These are phyloP conservation scores for Yamagishiella unicocca DNA, from an alignment of 139 green algal genomes.

Conservation along the genomic window DNA sequence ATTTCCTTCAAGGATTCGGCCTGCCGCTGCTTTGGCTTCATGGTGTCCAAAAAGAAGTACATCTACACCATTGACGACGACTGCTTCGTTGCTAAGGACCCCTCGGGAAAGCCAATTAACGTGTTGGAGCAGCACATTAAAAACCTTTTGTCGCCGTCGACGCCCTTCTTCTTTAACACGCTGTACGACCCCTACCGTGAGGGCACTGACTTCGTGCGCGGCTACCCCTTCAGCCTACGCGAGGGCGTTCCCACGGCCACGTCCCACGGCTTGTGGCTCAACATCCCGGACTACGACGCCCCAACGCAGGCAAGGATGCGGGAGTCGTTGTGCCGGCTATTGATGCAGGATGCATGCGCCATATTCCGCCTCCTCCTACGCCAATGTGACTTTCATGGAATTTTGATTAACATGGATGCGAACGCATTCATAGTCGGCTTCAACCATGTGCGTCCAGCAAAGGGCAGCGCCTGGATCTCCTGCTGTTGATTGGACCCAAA, in stretches of 20 bases:
- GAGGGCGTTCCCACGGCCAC: slow-evolving; percentile 93
- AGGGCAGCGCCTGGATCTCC: too few species aligned
- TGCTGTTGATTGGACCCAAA: too few species aligned
- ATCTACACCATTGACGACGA: slow-evolving; percentile 98
- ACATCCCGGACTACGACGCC: slow-evolving; percentile 98
- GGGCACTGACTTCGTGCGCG: slow-evolving; percentile 75
- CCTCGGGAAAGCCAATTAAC: slow-evolving; percentile 90
- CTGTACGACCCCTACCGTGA: slow-evolving; percentile 95
- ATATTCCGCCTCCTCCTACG: too few species aligned
- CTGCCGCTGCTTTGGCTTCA: slow-evolving; percentile 96
- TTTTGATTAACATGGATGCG: too few species aligned
- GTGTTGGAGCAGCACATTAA: slow-evolving; percentile 96
- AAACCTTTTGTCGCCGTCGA: slow-evolving; percentile 93
- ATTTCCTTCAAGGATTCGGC: slow-evolving; percentile 97
- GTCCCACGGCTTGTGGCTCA: slow-evolving; percentile 97
- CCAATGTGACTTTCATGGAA: too few species aligned
- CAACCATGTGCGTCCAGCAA: too few species aligned
- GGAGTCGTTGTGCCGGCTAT: too few species aligned
- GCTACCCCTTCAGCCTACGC: slow-evolving; percentile 90
- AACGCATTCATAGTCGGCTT: too few species aligned
- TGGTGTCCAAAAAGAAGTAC: slow-evolving; percentile 96
- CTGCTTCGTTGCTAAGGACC: slow-evolving; percentile 93
- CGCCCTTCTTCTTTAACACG: slow-evolving; percentile 98
- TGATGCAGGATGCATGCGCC: too few species aligned
- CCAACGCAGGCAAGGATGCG: slow-evolving; percentile 87